phyloP scores from a whole-genome alignment of 768 basidiomycete species.

The Suillus subalutaceus region DNA sequence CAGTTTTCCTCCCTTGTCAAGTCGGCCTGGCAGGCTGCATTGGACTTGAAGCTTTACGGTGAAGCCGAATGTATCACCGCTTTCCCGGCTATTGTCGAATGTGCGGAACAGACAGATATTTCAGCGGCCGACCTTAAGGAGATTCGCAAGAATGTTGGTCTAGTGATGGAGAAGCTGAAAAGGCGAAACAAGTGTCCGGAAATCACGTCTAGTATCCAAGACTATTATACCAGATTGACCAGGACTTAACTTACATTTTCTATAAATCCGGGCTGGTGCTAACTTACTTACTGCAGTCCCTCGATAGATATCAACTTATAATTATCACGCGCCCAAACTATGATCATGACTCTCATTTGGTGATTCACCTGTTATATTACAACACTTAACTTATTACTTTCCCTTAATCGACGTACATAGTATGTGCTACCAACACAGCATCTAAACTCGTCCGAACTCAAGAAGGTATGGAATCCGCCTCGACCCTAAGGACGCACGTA shows the following conservation, averaged over 20 bases:
- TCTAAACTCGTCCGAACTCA: background rate
- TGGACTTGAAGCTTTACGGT: background rate
- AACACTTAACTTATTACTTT: too few species aligned
- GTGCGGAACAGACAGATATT: background rate
- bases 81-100: background rate
- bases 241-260: background rate
- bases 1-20: background rate
- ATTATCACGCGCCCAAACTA: background rate
- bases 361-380: background rate
- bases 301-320: background rate
- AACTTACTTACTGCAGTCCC: background rate
- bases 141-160: background rate
- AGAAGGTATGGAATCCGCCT: background rate
- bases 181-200: background rate
- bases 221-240: background rate
- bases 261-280: background rate
- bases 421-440: too few species aligned
- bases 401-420: too few species aligned
- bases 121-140: background rate
- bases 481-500: background rate
- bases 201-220: background rate
- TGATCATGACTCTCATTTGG: background rate
- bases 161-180: slow-evolving; percentile 1
- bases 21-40: background rate
- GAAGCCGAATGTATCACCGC: background rate